A percentile compares a stretch with the other conserved stretches of the same genome.
These are phyloP conservation scores for Porodaedalea pini DNA, from an alignment of 1,284 basidiomycete species.

Conservation along the genomic window DNA sequence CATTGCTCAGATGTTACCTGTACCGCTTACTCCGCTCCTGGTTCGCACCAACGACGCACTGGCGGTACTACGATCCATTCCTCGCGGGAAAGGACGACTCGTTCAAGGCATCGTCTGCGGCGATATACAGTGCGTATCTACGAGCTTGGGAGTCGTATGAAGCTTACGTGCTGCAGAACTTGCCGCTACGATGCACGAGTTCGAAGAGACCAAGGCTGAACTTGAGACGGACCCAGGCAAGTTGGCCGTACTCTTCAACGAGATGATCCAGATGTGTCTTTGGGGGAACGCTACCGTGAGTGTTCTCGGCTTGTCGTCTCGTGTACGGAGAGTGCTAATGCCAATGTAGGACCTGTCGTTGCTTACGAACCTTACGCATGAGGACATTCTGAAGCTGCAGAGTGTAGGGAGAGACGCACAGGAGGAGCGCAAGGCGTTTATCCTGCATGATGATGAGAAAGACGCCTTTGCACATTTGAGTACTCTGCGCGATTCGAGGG, in stretches of 20 bases:
- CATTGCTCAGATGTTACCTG: conserved; percentile 55
- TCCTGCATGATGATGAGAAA: conserved; percentile 82
- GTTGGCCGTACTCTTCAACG: conserved; percentile 65
- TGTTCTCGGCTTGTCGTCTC: background rate
- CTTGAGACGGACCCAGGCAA: conserved; percentile 48
- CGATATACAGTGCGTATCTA: conserved; percentile 63
- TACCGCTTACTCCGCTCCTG: conserved; percentile 83
- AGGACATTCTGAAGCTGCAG: conserved; percentile 84
- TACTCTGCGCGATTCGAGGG: conserved; percentile 49
- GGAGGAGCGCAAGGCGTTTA: conserved; percentile 68
- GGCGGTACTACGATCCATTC: conserved; percentile 87
- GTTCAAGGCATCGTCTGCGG: conserved; percentile 76
- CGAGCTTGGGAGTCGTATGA: background rate
- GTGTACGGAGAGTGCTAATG: background rate
- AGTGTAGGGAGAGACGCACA: conserved; percentile 77
- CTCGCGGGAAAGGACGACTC: conserved; percentile 76
- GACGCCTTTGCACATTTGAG: conserved; percentile 75
- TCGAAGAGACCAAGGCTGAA: conserved; percentile 47
- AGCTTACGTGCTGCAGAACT: conserved; percentile 44
- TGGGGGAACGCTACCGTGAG: conserved; percentile 84
- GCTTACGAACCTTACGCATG: conserved; percentile 72
- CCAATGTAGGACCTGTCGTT: conserved; percentile 70
- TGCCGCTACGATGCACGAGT: conserved; percentile 62
- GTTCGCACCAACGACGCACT: conserved; percentile 69
- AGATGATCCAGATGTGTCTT: conserved; percentile 87